phyloP scores from a whole-genome alignment of 179 eudicot species.

The Carnegiea gigantea region DNA sequence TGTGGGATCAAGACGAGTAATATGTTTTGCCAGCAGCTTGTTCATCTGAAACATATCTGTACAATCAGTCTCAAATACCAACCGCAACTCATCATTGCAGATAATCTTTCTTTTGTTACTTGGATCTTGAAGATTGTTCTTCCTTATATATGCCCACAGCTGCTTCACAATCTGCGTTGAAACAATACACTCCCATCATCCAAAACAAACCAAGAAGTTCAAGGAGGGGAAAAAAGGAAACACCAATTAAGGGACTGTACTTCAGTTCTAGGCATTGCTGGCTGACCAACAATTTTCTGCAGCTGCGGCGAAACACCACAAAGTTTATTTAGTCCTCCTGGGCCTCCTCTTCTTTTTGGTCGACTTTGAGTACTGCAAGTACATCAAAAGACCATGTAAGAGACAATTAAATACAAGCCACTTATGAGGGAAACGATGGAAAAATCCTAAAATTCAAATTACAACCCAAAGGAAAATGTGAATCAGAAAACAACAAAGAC shows the following conservation, averaged over 20 bases:
- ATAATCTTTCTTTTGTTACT: conserved; percentile 90
- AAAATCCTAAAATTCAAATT: not conserved
- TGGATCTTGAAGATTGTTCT: conserved; percentile 94
- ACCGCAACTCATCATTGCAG: conserved; percentile 84
- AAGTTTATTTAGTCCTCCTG: conserved; percentile 91
- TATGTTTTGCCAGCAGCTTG: conserved; percentile 86
- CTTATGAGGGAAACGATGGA: not conserved
- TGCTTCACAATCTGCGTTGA: conserved; percentile 84
- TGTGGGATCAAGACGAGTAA: conserved; percentile 64
- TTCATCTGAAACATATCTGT: conserved; percentile 99
- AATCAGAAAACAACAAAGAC: not conserved
- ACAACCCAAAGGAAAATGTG: not conserved
- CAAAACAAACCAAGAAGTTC: not conserved
- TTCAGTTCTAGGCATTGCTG: conserved; percentile 89
- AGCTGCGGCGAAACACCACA: conserved; percentile 90
- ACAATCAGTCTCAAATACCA: conserved; percentile 83
- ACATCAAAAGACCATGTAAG: not conserved
- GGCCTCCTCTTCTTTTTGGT: conserved; percentile 83
- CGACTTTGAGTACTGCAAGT: conserved; percentile 51
- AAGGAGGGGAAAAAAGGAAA: not conserved
- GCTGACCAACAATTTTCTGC: conserved; percentile 78
- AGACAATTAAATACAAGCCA: conserved; percentile 3
- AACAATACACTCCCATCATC: conserved; percentile 4
- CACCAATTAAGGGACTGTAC: conserved; percentile 31
- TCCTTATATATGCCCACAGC: conserved; percentile 92